These are phyloP conservation scores for Lepiota venenata DNA, from an alignment of 768 basidiomycete genomes.

Conservation along the genomic window DNA sequence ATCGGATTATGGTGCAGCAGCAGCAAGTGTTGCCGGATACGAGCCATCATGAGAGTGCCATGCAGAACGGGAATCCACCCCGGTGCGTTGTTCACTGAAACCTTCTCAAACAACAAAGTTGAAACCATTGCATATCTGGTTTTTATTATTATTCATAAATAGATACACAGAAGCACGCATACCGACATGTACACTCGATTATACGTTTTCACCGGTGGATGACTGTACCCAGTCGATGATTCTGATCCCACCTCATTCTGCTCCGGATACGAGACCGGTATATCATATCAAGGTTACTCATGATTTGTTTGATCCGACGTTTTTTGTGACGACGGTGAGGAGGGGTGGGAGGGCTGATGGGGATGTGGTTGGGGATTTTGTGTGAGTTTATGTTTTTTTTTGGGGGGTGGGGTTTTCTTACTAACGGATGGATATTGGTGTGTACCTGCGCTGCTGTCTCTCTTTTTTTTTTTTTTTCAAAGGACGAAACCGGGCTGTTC, in stretches of 20 bases:
- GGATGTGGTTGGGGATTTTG: slow-evolving; percentile 17
- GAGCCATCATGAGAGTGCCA: too few species aligned
- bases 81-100: not conserved
- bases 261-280: slow-evolving; percentile 14
- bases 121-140: too few species aligned
- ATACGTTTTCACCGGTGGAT: not conserved
- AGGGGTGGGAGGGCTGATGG: slow-evolving; percentile 15
- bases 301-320: slow-evolving; percentile 19
- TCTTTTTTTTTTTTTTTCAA: not conserved
- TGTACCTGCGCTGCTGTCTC: too few species aligned
- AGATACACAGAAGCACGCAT: slow-evolving; percentile 5
- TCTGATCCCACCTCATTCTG: slow-evolving; percentile 13
- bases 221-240: slow-evolving; percentile 2
- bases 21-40: too few species aligned
- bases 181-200: slow-evolving; percentile 4
- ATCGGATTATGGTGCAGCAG: too few species aligned
- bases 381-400: slow-evolving; percentile 11
- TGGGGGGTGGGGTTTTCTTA: too few species aligned
- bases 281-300: slow-evolving; percentile 17
- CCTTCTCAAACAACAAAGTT: too few species aligned
- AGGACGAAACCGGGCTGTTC: slow-evolving; percentile 8
- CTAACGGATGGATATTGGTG: too few species aligned
- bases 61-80: not conserved
- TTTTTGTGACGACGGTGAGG: slow-evolving; percentile 16
- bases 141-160: too few species aligned